Evolutionary conservation across 768 basidiomycete species (phyloP), one percentile per base, ranked within the genome.

Genomic region (Phanerochaete carnosa): DNA sequence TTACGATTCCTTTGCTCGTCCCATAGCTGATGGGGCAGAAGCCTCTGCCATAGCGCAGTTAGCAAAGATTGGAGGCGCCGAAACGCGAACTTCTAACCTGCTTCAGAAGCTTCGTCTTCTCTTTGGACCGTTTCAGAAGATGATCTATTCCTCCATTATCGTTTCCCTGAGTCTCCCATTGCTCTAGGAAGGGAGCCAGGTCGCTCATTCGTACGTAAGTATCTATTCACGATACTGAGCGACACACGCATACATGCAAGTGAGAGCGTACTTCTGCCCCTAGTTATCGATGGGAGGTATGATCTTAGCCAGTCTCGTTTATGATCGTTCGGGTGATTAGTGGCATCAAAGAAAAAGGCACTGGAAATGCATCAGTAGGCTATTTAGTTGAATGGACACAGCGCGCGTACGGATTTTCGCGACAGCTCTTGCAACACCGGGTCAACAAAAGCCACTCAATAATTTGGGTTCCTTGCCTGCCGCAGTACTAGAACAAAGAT

Each of bases 381-480:
- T 28, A 22, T 56, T 13, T 50, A 35, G 30, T 26, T 11, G 8
- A 3, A n/a, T 4, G 32, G 19, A 26, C 3, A 46, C 29, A 26
- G 35, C 4, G n/a, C 29, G 37, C 58, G 19, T 51, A 52, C 58
- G 7, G 15, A 37, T 52, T 30, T 51, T 59, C 37, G 22, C 46
- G 50, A 30, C 58, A 59, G 19, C 25, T 51, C 58, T 59, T 59
- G 50, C 58, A 59, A 3, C 28, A 50, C 1, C 58, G 46, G 7
- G 33, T 32, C 4, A 22, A 23, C 16, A 37, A 25, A 2, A 8
- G 8, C 58, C 58, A 59, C 33, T 51, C 37, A 13, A 59, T 52
- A 3, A 12, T 16, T 2, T 50, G 28, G 22, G 19, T 32, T 6
- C 50, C 45, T 16, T 28, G 15, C 7, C 30, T 46, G 3, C 30